These are phyloP conservation scores for Stygiomarasmius scandens DNA, from an alignment of 1,284 basidiomycete species.

Conservation along the genomic window DNA sequence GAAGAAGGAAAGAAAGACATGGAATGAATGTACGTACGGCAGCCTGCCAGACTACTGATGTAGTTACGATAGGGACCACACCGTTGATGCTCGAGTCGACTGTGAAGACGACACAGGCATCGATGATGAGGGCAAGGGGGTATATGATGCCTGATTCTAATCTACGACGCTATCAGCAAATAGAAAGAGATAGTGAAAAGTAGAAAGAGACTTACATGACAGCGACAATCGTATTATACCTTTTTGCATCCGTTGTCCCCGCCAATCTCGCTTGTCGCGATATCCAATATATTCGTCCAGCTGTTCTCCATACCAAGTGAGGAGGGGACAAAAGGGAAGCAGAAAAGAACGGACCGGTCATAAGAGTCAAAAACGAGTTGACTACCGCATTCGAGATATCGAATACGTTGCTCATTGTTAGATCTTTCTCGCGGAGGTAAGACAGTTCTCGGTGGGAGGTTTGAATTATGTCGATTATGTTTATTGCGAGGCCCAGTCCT, in stretches of 20 bases:
- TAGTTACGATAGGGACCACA: background rate
- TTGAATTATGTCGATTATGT: too few relatives aligned
- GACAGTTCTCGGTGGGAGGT: too few relatives aligned
- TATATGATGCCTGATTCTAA: background rate
- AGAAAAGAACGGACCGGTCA: too few relatives aligned
- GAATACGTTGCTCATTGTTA: too few relatives aligned
- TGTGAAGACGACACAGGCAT: background rate
- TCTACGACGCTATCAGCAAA: background rate
- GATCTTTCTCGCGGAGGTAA: too few relatives aligned
- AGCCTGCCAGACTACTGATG: background rate
- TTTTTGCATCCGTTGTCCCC: background rate
- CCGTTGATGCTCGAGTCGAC: background rate
- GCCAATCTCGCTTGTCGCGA: background rate
- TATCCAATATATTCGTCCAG: conserved; percentile 2
- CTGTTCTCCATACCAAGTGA: background rate
- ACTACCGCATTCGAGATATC: too few relatives aligned
- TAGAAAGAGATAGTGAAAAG: background rate
- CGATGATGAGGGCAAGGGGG: background rate
- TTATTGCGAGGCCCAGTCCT: too few relatives aligned
- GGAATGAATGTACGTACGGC: background rate
- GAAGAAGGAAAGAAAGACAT: background rate
- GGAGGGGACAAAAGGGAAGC: too few relatives aligned
- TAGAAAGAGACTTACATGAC: background rate
- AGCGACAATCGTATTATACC: background rate
- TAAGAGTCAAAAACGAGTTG: too few relatives aligned